These are phyloP conservation scores for Peterozyma toletana DNA, from an alignment of 805 yeast species.

Conservation along the genomic window DNA sequence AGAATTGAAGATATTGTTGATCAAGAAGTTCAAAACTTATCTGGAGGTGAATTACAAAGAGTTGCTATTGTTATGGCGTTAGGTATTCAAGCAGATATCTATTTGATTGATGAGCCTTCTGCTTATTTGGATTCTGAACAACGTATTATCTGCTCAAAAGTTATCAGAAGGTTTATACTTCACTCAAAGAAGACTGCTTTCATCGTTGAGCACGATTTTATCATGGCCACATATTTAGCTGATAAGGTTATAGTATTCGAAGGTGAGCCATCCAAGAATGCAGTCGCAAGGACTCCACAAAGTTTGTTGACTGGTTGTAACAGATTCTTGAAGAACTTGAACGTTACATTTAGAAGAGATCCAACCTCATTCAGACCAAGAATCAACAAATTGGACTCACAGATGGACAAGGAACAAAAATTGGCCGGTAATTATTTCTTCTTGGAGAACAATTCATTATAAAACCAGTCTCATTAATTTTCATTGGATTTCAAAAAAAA, in stretches of 20 bases:
- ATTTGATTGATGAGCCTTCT: conserved; percentile 97
- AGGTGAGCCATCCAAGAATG: conserved; percentile 84
- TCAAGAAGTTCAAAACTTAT: conserved; percentile 94
- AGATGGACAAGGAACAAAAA: conserved; percentile 99
- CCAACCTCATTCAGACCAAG: conserved; percentile 98
- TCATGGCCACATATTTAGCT: conserved; percentile 99
- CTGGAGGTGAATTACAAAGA: conserved; percentile 99
- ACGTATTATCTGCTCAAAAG: conserved; percentile 98
- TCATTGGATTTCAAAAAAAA: too few species aligned
- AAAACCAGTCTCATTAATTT: conserved; percentile 7
- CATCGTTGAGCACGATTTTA: conserved; percentile 98
- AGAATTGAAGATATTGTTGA: conserved; percentile 91
- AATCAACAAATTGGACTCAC: conserved; percentile 95
- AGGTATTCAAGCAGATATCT: conserved; percentile 93
- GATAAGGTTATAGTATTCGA: conserved; percentile 98
- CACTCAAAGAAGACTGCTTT: conserved; percentile 99
- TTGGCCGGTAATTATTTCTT: conserved; percentile 89
- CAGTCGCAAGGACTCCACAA: conserved; percentile 86
- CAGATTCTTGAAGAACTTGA: conserved; percentile 91
- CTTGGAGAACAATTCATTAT: conserved; percentile 61
- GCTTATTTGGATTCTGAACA: conserved; percentile 99
- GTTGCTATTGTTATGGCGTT: conserved; percentile 94
- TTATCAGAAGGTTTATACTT: conserved; percentile 90
- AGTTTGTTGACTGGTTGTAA: conserved; percentile 95
- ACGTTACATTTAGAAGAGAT: conserved; percentile 98